These are phyloP conservation scores for Pleochaeta shiraiana DNA, from an alignment of 2,329 filamentous ascomycete species.

Conservation along the genomic window DNA sequence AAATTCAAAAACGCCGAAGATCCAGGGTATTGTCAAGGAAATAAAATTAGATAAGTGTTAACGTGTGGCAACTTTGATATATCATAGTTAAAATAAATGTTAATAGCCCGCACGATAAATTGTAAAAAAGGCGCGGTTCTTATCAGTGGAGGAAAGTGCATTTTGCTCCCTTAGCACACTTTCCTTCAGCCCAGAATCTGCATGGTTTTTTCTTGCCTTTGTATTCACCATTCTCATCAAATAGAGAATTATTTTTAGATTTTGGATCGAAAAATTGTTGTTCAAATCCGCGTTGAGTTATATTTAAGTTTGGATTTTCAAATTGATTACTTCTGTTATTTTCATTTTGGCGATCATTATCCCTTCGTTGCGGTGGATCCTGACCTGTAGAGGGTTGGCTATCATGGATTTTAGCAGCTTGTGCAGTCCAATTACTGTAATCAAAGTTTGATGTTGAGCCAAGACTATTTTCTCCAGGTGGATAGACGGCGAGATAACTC, in stretches of 20 bases:
- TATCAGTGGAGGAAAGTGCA: slow-evolving; percentile 47
- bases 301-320: slow-evolving; percentile 5
- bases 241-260: slow-evolving; percentile 5
- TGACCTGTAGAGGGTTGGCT: slow-evolving; percentile 8
- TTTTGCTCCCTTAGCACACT: slow-evolving; percentile 49
- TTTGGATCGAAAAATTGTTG: slow-evolving; percentile 1
- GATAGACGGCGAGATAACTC: slow-evolving; percentile 11
- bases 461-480: slow-evolving; percentile 6
- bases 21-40: too few relatives aligned
- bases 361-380: slow-evolving; percentile 9
- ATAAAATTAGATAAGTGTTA: too few relatives aligned
- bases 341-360: slow-evolving; percentile 9
- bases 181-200: slow-evolving; percentile 46
- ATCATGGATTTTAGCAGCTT: slow-evolving; percentile 5
- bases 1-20: too few relatives aligned
- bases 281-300: not conserved
- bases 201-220: slow-evolving; percentile 42
- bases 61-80: too few relatives aligned
- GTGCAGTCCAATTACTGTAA: slow-evolving; percentile 10
- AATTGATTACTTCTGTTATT: slow-evolving; percentile 6
- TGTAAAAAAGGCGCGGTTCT: too few relatives aligned
- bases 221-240: slow-evolving; percentile 21
- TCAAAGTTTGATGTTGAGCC: slow-evolving; percentile 8
- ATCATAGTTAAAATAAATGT: too few relatives aligned
- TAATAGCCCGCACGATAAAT: too few relatives aligned